Percentiles rank a stretch among this genome's conserved stretches.
phyloP scores from a whole-genome alignment of 2,329 filamentous ascomycete species.

The Claviceps purpurea region DNA sequence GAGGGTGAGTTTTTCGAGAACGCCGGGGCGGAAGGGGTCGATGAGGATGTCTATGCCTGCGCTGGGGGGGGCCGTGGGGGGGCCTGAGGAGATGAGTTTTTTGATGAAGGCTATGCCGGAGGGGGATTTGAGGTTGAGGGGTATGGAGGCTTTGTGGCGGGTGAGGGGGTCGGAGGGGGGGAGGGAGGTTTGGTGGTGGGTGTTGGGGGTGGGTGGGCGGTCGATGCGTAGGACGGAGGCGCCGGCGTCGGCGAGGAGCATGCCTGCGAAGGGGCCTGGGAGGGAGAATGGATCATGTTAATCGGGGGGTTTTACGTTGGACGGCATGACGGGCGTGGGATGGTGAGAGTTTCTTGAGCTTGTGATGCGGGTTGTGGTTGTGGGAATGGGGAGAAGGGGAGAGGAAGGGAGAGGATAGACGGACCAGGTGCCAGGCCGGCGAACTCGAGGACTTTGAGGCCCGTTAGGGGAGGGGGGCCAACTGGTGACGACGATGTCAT shows the following conservation, averaged over 20 bases:
- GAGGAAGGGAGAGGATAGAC: constrained; percentile 3
- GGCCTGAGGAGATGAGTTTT: constrained; percentile 37
- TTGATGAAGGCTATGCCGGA: constrained; percentile 53
- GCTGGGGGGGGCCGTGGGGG: too few species aligned
- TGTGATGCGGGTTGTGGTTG: too few species aligned
- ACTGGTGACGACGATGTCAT: constrained; percentile 1
- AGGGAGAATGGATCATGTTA: background rate
- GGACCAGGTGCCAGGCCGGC: constrained; percentile 50
- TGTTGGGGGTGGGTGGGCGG: constrained; percentile 30
- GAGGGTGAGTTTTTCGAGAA: constrained; percentile 73
- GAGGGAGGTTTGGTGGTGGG: background rate
- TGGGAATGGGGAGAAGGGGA: too few species aligned
- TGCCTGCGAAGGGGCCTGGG: constrained; percentile 71
- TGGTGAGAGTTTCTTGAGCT: too few species aligned
- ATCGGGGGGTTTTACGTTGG: too few species aligned
- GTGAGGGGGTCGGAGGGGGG: constrained; percentile 48
- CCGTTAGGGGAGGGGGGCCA: constrained; percentile 25
- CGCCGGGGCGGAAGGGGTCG: constrained; percentile 84
- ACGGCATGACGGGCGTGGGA: too few species aligned
- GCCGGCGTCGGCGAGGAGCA: constrained; percentile 81
- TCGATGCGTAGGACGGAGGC: constrained; percentile 82
- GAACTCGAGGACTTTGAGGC: constrained; percentile 45
- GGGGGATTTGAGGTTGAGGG: constrained; percentile 61
- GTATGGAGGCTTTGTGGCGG: constrained; percentile 68
- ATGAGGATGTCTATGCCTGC: constrained; percentile 74